Conservation (phyloP, 306 rosid genomes). For the Canavalia gladiata region DNA sequence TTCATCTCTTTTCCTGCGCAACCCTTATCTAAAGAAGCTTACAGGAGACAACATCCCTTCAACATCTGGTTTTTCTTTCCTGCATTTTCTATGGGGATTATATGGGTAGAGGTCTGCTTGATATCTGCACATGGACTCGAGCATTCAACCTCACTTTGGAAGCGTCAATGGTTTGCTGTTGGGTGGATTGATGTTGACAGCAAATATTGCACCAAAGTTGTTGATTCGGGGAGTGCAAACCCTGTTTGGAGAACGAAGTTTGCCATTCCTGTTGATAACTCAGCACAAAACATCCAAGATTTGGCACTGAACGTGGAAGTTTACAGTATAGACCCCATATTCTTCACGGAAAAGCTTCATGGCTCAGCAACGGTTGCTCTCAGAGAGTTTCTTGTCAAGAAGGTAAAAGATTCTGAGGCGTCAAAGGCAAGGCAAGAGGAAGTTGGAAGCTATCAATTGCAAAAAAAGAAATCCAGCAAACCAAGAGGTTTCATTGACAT, state of each 20-base stretch:
- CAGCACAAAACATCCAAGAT: slow-evolving; percentile 57
- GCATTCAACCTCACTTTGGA: slow-evolving; percentile 72
- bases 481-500: slow-evolving; percentile 78
- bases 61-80: slow-evolving; percentile 40
- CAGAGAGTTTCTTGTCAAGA: slow-evolving; percentile 72
- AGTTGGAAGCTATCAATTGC: slow-evolving; percentile 77
- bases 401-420: slow-evolving; percentile 53
- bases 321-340: slow-evolving; percentile 76
- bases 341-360: slow-evolving; percentile 75
- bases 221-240: slow-evolving; percentile 74
- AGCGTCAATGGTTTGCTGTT: slow-evolving; percentile 88
- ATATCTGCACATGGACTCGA: slow-evolving; percentile 80
- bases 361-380: slow-evolving; percentile 73
- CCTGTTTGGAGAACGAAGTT: slow-evolving; percentile 90
- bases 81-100: slow-evolving; percentile 65
- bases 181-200: slow-evolving; percentile 82
- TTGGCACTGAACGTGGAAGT: slow-evolving; percentile 73
- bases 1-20: slow-evolving; percentile 27
- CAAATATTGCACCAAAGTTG: slow-evolving; percentile 87
- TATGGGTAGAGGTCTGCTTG: slow-evolving; percentile 80
- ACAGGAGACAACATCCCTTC: slow-evolving; percentile 42
- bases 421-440: slow-evolving; percentile 62
- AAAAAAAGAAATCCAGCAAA: slow-evolving; percentile 67
- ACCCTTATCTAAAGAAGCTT: slow-evolving; percentile 48
- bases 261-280: slow-evolving; percentile 64